These are phyloP conservation scores for Onygena corvina DNA, from an alignment of 2,329 filamentous ascomycete genomes.

Conservation along the genomic window DNA sequence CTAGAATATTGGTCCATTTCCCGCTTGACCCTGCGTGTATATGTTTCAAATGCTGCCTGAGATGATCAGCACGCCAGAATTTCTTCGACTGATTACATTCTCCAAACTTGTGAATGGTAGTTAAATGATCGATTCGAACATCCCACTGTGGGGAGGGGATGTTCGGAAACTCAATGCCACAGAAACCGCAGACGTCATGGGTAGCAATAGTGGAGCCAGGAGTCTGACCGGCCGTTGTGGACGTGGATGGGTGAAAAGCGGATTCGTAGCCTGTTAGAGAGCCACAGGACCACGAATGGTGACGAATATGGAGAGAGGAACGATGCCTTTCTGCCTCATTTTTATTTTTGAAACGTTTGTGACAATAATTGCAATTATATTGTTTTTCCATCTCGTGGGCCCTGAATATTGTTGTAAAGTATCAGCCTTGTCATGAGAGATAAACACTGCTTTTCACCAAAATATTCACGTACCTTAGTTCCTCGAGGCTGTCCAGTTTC, in stretches of 20 bases:
- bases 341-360: constrained; percentile 97
- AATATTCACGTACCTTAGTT: constrained; percentile 67
- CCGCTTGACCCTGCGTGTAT: constrained; percentile 92
- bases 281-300: constrained; percentile 94
- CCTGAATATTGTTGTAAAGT: constrained; percentile 37
- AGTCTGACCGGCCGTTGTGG: constrained; percentile 25
- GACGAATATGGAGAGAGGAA: constrained; percentile 82
- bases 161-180: constrained; percentile 78
- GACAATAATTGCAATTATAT: constrained; percentile 84
- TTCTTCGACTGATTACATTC: constrained; percentile 99
- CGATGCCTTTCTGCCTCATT: constrained; percentile 95
- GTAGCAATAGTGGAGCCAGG: constrained; percentile 23
- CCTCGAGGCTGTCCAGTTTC: constrained; percentile 76
- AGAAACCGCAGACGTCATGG: constrained; percentile 80
- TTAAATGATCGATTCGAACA: constrained; percentile 70
- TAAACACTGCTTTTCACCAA: neutral
- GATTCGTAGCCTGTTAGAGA: constrained; percentile 63
- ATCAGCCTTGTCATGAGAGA: constrained; percentile 5
- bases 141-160: constrained; percentile 74
- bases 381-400: constrained; percentile 90
- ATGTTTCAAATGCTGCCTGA: constrained; percentile 95
- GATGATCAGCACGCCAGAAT: constrained; percentile 94
- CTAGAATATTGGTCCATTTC: constrained; percentile 97
- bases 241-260: constrained; percentile 72
- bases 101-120: constrained; percentile 86